Evolutionary conservation across 768 basidiomycete species (phyloP), one percentile per base, ranked within the genome.

Genomic region (Podaxis carcinomalis): DNA sequence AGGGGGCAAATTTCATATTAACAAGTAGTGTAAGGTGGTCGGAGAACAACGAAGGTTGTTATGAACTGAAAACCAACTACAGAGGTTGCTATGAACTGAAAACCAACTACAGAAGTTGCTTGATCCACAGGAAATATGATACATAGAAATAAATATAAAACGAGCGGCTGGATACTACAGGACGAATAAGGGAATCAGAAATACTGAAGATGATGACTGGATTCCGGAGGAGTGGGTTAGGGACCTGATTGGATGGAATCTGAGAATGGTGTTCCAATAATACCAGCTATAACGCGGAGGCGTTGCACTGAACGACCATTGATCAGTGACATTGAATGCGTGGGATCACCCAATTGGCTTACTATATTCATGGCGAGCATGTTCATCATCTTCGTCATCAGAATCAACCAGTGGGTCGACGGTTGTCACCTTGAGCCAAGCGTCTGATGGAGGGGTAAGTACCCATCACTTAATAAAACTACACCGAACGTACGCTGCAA

Each of bases 391-490:
- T 67, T 89, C 88, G 46, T 89, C 88, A 62, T 91, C 90, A 28
- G 90, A 92, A 71, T 91, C 89, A 53, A 78, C 73, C 28, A 92
- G 75, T n/a, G 90, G 86, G 68, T 92, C 90, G 39, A 83, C 82
- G 32, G 80, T 83, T 56, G 78, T 81, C 59, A 86, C 77, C 14
- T 82, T 78, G 66, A 89, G 83, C 87, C 87, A 92, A 14, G 90
- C 86, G 68, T 91, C 90, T 92, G 67, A 52, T 57, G 65, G 35
- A 66, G 64, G 36, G 14, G 2, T 44, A 27, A 46, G 49, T 37
- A 39, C 53, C 23, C 35, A 46, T 9, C 56, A 44, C 42, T 9
- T 35, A 40, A 25, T 27, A 59, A 53, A 25, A 58, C 56, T 47
- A 57, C 46, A 28, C 44, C 27, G 40, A 19, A 67, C 86, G 63